Percentiles rank a stretch among this genome's conserved stretches.
Conservation (phyloP, 108 stramenopile genomes). For the Cyclotella sp. region DNA sequence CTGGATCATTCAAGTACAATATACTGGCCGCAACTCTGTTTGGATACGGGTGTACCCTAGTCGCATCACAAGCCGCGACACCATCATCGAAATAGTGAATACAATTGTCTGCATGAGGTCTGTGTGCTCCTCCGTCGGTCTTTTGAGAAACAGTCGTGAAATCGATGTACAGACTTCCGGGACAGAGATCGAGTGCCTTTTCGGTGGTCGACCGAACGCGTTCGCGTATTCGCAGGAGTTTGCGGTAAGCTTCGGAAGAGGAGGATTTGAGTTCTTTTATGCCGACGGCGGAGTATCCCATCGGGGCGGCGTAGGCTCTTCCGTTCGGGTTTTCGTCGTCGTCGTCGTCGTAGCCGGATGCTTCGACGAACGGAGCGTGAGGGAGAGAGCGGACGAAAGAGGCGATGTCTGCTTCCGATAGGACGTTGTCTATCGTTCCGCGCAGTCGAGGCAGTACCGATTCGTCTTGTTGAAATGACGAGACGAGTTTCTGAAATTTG, state of each 20-base stretch:
- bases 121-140: constrained; percentile 42
- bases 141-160: constrained; percentile 55
- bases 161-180: constrained; percentile 48
- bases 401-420: constrained; percentile 11
- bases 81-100: constrained; percentile 46
- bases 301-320: constrained; percentile 27
- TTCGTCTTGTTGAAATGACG: background rate
- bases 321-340: constrained; percentile 6
- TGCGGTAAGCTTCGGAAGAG: constrained; percentile 26
- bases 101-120: constrained; percentile 57
- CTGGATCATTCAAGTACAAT: constrained; percentile 39
- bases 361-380: constrained; percentile 21
- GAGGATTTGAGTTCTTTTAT: constrained; percentile 35
- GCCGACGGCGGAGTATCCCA: constrained; percentile 30
- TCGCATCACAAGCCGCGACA: constrained; percentile 34
- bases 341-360: constrained; percentile 27
- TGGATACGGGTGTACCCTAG: constrained; percentile 36
- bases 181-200: constrained; percentile 34
- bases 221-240: constrained; percentile 45
- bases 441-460: constrained; percentile 24
- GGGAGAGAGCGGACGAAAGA: constrained; percentile 19
- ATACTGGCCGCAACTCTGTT: constrained; percentile 46
- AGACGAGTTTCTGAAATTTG: background rate
- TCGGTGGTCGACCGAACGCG: constrained; percentile 43
- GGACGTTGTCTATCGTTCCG: constrained; percentile 22